phyloP scores from a whole-genome alignment of 2,329 filamentous ascomycete species.

The Ceratocystis colombiana region DNA sequence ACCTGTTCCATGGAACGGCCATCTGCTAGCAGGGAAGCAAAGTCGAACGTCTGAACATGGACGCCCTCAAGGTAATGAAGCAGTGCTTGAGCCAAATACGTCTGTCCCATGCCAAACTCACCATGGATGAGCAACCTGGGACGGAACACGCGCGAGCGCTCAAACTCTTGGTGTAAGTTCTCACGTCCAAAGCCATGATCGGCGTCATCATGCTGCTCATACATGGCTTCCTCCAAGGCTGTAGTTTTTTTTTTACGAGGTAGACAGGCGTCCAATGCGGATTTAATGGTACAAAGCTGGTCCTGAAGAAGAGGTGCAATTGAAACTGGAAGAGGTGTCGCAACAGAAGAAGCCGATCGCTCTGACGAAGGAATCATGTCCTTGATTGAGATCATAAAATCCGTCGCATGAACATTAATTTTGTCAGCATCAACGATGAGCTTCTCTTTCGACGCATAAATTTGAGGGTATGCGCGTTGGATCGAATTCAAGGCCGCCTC shows the following conservation, averaged over 20 bases:
- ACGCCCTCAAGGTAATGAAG: conserved; percentile 87
- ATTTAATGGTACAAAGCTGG: conserved; percentile 60
- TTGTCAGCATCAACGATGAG: conserved; percentile 74
- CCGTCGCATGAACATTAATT: conserved; percentile 79
- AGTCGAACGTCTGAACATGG: conserved; percentile 88
- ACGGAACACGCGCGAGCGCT: conserved; percentile 76
- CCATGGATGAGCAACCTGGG: conserved; percentile 78
- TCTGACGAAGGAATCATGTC: conserved; percentile 95
- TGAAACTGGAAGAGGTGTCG: conserved; percentile 65
- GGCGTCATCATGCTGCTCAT: conserved; percentile 69
- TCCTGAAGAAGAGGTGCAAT: conserved; percentile 72
- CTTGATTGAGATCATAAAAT: conserved; percentile 95
- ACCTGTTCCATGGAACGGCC: conserved; percentile 76
- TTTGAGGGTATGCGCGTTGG: conserved; percentile 90
- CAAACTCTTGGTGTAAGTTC: conserved; percentile 65
- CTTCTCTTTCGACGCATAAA: conserved; percentile 84
- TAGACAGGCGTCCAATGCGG: conserved; percentile 61
- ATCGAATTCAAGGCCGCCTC: conserved; percentile 94
- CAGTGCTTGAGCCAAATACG: conserved; percentile 74
- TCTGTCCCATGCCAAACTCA: conserved; percentile 82
- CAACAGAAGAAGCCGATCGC: conserved; percentile 73
- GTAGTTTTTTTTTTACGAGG: conserved; percentile 79
- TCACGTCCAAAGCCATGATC: conserved; percentile 81
- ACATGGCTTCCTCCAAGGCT: conserved; percentile 89
- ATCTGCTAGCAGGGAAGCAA: conserved; percentile 78